A percentile compares a stretch with the other conserved stretches of the same genome.
Conservation (phyloP, 2,329 filamentous ascomycete genomes). For the Teratosphaeria gauchensis region DNA sequence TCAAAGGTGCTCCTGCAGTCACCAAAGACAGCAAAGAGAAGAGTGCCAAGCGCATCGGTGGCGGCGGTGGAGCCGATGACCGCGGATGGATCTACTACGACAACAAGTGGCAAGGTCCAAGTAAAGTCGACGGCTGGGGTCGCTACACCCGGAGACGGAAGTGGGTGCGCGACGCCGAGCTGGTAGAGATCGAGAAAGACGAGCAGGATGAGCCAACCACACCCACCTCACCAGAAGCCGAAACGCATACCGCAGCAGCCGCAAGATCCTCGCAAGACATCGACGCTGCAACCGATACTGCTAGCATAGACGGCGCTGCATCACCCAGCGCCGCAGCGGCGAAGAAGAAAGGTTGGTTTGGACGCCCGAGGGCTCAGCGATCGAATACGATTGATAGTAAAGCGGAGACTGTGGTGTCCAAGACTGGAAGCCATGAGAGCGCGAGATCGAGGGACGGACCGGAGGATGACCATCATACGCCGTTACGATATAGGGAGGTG, state of each 20-base stretch:
- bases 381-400: constrained; percentile 7
- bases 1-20: constrained; percentile 61
- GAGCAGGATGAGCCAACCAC: constrained; percentile 4
- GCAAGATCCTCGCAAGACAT: neutral
- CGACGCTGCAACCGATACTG: neutral
- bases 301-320: constrained; percentile 9
- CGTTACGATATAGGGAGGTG: constrained; percentile 41
- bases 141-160: constrained; percentile 87
- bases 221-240: constrained; percentile 4
- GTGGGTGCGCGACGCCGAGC: constrained; percentile 93
- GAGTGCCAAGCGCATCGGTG: constrained; percentile 15
- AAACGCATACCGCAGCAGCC: constrained; percentile 5
- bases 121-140: constrained; percentile 84
- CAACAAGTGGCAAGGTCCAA: constrained; percentile 93
- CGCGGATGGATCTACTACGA: constrained; percentile 97
- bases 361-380: constrained; percentile 4
- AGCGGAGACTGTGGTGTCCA: constrained; percentile 15
- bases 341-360: constrained; percentile 22
- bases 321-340: neutral
- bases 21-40: constrained; percentile 8
- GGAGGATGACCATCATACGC: constrained; percentile 40
- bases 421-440: constrained; percentile 15
- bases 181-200: constrained; percentile 57
- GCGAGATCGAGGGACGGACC: constrained; percentile 18
- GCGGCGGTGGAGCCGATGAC: constrained; percentile 36